Evolutionary conservation across 129 eudicot species (phyloP).

Genomic region (Pulicaria dysenterica): DNA sequence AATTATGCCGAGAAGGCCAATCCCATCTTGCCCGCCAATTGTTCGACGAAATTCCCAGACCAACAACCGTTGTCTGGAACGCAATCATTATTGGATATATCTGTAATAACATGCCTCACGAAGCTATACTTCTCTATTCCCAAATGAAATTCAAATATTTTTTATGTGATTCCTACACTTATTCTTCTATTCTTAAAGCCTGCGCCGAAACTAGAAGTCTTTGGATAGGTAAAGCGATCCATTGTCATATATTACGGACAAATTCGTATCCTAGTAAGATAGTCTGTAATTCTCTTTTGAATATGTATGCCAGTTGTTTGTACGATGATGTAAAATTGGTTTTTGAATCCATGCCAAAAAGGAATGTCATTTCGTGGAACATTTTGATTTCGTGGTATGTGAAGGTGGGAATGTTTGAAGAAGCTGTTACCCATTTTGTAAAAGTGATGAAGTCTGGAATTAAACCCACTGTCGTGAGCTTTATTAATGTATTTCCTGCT

Average conservation of each 20-base stretch:
- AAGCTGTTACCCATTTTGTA: constrained; percentile 57
- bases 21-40: constrained; percentile 78
- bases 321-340: constrained; percentile 51
- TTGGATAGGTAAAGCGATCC: constrained; percentile 72
- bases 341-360: constrained; percentile 60
- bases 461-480: constrained; percentile 67
- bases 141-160: constrained; percentile 43
- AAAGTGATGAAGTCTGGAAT: constrained; percentile 69
- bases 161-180: constrained; percentile 65
- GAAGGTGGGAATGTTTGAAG: constrained; percentile 48
- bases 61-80: constrained; percentile 95
- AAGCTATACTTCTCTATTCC: constrained; percentile 61
- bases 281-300: constrained; percentile 76
- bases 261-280: constrained; percentile 58
- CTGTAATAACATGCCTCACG: constrained; percentile 70
- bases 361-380: constrained; percentile 79
- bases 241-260: constrained; percentile 66
- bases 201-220: constrained; percentile 60
- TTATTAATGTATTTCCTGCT: constrained; percentile 74
- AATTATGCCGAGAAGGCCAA: constrained; percentile 68
- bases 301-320: constrained; percentile 70
- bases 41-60: constrained; percentile 83
- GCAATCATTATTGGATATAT: constrained; percentile 77
- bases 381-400: constrained; percentile 77
- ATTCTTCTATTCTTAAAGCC: constrained; percentile 80